Percentiles rank a stretch among this genome's conserved stretches.
Conservation (phyloP, 176 grass and related monocot species). For the Pontederia paniculata region DNA sequence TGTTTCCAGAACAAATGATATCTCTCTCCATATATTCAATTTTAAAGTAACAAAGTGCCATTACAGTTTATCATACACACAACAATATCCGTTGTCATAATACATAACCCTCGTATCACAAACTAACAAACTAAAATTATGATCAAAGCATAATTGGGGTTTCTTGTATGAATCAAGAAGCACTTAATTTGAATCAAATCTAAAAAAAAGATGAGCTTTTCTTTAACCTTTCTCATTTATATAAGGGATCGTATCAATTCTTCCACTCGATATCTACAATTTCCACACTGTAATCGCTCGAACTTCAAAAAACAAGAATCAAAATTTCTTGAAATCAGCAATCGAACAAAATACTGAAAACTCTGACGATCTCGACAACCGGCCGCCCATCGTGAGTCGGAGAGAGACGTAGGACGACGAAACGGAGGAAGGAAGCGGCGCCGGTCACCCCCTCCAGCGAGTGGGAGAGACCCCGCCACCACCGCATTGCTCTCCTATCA, state of each 20-base stretch:
- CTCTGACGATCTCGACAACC: neutral
- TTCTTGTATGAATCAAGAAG: neutral
- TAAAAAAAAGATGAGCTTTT: neutral
- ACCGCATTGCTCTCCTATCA: neutral
- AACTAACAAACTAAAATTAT: too few species aligned
- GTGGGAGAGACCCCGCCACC: neutral
- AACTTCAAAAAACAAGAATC: neutral
- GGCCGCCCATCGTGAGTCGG: neutral
- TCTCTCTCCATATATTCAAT: too few species aligned
- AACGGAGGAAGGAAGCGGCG: neutral
- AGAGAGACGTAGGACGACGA: neutral
- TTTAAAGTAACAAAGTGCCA: too few species aligned
- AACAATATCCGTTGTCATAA: too few species aligned
- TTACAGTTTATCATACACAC: too few species aligned
- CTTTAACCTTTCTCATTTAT: conserved; percentile 25
- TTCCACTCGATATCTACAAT: conserved; percentile 4
- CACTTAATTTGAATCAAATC: neutral
- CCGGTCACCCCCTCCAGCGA: neutral
- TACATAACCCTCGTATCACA: too few species aligned
- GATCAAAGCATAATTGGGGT: too few species aligned
- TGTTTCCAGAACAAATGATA: too few species aligned
- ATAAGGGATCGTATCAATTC: conserved; percentile 13
- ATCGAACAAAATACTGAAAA: neutral
- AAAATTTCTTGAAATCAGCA: neutral
- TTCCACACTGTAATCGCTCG: neutral